phyloP scores from a whole-genome alignment of 805 yeast genomes.

The Candida verbasci region DNA sequence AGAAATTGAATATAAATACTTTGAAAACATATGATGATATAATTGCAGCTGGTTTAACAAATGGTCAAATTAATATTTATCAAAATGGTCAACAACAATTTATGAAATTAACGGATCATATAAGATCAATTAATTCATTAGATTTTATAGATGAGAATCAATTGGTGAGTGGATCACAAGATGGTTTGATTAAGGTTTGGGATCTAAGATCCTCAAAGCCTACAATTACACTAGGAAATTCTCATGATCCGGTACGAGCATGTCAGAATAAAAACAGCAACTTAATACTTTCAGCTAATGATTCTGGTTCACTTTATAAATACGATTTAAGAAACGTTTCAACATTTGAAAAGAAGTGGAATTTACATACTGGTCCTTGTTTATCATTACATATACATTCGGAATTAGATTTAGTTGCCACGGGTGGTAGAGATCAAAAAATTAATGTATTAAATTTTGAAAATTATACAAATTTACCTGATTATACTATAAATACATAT shows the following conservation, averaged over 20 bases:
- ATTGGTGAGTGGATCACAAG: constrained; percentile 63
- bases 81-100: constrained; percentile 32
- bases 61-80: constrained; percentile 30
- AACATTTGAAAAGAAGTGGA: constrained; percentile 70
- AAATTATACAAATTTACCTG: constrained; percentile 45
- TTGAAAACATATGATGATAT: constrained; percentile 27
- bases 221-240: constrained; percentile 44
- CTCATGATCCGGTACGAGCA: constrained; percentile 65
- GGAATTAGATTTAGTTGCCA: constrained; percentile 68
- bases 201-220: constrained; percentile 56
- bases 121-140: constrained; percentile 37
- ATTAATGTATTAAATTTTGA: constrained; percentile 67
- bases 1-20: constrained; percentile 36
- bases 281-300: constrained; percentile 73
- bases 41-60: constrained; percentile 38
- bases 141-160: constrained; percentile 28
- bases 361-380: constrained; percentile 92
- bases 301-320: constrained; percentile 80
- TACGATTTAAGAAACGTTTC: constrained; percentile 65
- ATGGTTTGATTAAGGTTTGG: constrained; percentile 75
- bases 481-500: constrained; percentile 66
- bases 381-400: constrained; percentile 88
- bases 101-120: constrained; percentile 33
- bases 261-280: constrained; percentile 48
- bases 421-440: constrained; percentile 91